A percentile compares a stretch with the other conserved stretches of the same genome.
These are phyloP conservation scores for Fusarium tjaetaba DNA, from an alignment of 2,329 filamentous ascomycete species.

Conservation along the genomic window DNA sequence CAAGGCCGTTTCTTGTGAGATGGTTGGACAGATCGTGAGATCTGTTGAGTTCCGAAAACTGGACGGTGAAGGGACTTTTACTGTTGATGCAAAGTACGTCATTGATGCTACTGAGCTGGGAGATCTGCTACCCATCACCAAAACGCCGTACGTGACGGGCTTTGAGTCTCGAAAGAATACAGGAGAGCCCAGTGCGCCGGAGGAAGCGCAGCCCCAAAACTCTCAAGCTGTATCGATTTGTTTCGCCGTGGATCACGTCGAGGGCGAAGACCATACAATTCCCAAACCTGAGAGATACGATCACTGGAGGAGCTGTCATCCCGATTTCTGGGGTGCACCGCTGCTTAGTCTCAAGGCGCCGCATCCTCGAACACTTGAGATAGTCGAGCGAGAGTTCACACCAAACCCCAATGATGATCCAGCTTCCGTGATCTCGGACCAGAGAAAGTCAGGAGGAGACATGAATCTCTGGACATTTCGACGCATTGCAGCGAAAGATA, in stretches of 20 bases:
- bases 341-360: slow-evolving; percentile 40
- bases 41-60: slow-evolving; percentile 15
- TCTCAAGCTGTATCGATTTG: slow-evolving; percentile 45
- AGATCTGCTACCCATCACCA: slow-evolving; percentile 35
- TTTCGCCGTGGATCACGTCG: slow-evolving; percentile 44
- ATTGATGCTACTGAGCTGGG: slow-evolving; percentile 32
- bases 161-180: slow-evolving; percentile 42
- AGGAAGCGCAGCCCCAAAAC: slow-evolving; percentile 41
- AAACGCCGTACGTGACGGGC: slow-evolving; percentile 41
- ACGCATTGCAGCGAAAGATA: slow-evolving; percentile 39
- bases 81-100: slow-evolving; percentile 22
- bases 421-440: slow-evolving; percentile 36
- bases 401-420: slow-evolving; percentile 43
- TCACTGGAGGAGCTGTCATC: slow-evolving; percentile 38
- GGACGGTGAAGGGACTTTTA: background rate
- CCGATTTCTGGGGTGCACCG: slow-evolving; percentile 43
- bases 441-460: slow-evolving; percentile 41
- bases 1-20: slow-evolving; percentile 34
- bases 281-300: slow-evolving; percentile 37
- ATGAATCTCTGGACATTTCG: slow-evolving; percentile 46
- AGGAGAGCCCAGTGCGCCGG: slow-evolving; percentile 41
- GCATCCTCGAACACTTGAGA: slow-evolving; percentile 42
- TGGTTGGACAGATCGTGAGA: slow-evolving; percentile 16
- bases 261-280: slow-evolving; percentile 41
- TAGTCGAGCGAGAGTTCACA: slow-evolving; percentile 43